phyloP scores from a whole-genome alignment of 2,329 filamentous ascomycete species.

The Kalmusia sp. region DNA sequence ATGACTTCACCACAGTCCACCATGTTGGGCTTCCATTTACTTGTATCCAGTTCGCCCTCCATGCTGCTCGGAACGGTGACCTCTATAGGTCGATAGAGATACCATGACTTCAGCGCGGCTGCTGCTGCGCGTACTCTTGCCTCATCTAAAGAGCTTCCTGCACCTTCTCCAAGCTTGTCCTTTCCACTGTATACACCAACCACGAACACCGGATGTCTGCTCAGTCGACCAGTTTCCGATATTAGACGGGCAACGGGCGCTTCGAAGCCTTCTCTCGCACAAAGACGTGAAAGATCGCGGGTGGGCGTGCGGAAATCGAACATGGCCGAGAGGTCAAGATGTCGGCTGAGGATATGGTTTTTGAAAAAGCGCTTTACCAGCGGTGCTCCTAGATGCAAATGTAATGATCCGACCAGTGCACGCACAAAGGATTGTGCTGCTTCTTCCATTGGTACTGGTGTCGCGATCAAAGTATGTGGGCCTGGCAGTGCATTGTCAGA shows the following conservation, averaged over 20 bases:
- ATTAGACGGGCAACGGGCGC: conserved; percentile 84
- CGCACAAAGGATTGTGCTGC: conserved; percentile 81
- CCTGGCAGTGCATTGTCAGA: conserved; percentile 56
- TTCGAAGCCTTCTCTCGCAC: conserved; percentile 88
- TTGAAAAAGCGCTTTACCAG: conserved; percentile 83
- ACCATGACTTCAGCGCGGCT: conserved; percentile 90
- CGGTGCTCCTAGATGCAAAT: conserved; percentile 81
- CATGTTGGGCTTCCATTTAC: conserved; percentile 61
- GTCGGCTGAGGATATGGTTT: conserved; percentile 81
- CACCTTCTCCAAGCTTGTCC: conserved; percentile 92
- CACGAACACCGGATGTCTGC: conserved; percentile 86
- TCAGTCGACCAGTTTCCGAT: conserved; percentile 86
- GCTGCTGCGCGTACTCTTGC: conserved; percentile 82
- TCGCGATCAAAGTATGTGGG: conserved; percentile 29
- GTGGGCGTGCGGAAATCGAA: conserved; percentile 88
- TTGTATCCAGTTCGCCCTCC: conserved; percentile 42
- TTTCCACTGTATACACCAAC: conserved; percentile 92
- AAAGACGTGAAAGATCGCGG: conserved; percentile 82
- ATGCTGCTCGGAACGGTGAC: conserved; percentile 60
- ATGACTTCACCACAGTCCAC: conserved; percentile 66
- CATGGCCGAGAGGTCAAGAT: conserved; percentile 76
- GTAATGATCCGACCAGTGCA: conserved; percentile 83
- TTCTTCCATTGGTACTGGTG: conserved; percentile 53
- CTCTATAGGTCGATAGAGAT: conserved; percentile 82
- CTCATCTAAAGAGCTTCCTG: conserved; percentile 77